phyloP scores from a whole-genome alignment of 2,329 filamentous ascomycete genomes.

The Phyllosticta ampelicida region DNA sequence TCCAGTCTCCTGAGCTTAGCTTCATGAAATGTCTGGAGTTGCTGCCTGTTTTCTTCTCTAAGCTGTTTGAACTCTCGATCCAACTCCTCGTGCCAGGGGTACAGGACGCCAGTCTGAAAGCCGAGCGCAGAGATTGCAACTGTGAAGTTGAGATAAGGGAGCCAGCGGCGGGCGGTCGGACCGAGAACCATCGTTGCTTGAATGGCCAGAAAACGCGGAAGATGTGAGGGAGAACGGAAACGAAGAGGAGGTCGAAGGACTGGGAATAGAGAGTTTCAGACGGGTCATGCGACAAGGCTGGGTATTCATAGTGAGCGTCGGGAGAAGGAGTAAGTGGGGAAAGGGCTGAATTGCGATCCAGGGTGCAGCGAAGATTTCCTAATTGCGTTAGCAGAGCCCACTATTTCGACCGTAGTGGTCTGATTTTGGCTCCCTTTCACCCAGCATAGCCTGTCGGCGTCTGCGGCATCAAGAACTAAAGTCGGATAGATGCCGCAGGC shows the following conservation, averaged over 20 bases:
- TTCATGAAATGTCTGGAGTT: slow-evolving; percentile 15
- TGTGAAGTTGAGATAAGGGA: slow-evolving; percentile 42
- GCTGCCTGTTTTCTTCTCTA: slow-evolving; percentile 43
- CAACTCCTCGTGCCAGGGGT: slow-evolving; percentile 59
- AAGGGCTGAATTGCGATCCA: neutral
- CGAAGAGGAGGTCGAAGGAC: neutral
- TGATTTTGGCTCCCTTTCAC: slow-evolving; percentile 9
- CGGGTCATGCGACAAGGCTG: slow-evolving; percentile 1
- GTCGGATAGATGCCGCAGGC: neutral
- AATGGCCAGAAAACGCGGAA: neutral
- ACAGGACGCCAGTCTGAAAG: slow-evolving; percentile 60
- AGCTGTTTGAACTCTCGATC: slow-evolving; percentile 51
- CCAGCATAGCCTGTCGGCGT: slow-evolving; percentile 1
- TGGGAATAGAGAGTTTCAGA: neutral
- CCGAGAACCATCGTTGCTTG: slow-evolving; percentile 8
- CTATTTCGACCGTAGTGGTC: slow-evolving; percentile 4
- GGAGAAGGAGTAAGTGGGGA: neutral
- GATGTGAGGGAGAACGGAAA: neutral
- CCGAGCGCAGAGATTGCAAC: slow-evolving; percentile 54
- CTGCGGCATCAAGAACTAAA: neutral
- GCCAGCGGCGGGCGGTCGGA: slow-evolving; percentile 8
- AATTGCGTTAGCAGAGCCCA: slow-evolving; percentile 6
- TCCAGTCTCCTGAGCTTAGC: slow-evolving; percentile 7
- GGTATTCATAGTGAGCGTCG: slow-evolving; percentile 1
- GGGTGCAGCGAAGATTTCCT: slow-evolving; percentile 7